phyloP scores from a whole-genome alignment of 805 yeast species.

The Pichia nanzhaoensis region DNA sequence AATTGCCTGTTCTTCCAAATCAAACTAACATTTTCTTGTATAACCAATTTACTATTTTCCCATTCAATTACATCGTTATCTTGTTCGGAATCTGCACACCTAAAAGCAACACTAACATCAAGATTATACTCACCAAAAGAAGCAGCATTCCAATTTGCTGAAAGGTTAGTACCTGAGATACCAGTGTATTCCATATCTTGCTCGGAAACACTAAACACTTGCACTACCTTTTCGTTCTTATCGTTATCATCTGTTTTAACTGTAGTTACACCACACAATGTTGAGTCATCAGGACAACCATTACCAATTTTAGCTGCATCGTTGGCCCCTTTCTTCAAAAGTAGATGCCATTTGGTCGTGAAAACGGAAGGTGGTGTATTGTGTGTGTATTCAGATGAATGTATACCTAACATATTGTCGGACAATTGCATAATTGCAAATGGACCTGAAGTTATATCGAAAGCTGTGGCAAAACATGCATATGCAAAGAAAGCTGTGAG shows the following conservation, averaged over 20 bases:
- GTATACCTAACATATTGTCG: constrained; percentile 42
- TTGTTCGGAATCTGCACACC: constrained; percentile 21
- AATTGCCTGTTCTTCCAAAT: constrained; percentile 20
- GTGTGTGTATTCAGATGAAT: constrained; percentile 32
- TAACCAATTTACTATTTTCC: constrained; percentile 1
- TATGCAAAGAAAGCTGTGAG: background rate
- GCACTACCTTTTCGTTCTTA: constrained; percentile 37
- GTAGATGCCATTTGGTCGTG: constrained; percentile 58
- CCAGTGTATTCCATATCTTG: constrained; percentile 19
- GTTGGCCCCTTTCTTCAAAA: constrained; percentile 36
- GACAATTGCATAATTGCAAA: constrained; percentile 36
- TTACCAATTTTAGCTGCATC: constrained; percentile 28
- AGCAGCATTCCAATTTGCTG: constrained; percentile 42
- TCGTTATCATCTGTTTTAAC: constrained; percentile 45
- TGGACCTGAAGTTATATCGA: constrained; percentile 28
- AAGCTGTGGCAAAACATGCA: constrained; percentile 5
- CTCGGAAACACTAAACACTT: constrained; percentile 33
- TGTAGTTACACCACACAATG: constrained; percentile 68
- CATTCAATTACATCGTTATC: constrained; percentile 17
- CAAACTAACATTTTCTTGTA: constrained; percentile 3
- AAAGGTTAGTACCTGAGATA: constrained; percentile 22
- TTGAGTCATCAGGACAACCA: constrained; percentile 64
- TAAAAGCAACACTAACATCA: constrained; percentile 44
- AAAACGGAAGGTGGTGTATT: constrained; percentile 79
- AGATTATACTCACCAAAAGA: constrained; percentile 57